Evolutionary conservation across 768 basidiomycete genomes (phyloP).

Genomic region (Auricularia auricula-judae): DNA sequence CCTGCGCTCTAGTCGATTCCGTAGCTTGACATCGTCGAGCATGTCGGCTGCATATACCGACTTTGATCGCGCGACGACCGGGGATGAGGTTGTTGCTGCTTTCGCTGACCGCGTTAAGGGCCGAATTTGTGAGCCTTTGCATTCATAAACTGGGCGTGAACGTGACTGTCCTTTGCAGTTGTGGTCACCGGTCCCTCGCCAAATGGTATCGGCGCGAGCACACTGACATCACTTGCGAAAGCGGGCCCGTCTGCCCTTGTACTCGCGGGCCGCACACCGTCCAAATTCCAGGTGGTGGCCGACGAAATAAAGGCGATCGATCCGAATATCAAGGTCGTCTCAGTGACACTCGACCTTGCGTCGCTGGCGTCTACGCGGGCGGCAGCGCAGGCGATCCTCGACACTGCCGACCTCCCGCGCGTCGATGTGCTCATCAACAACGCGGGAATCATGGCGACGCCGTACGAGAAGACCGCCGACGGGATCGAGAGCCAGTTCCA

Average conservation of each 20-base stretch:
- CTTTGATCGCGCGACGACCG: neutral
- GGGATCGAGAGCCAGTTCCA: neutral
- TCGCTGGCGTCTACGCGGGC: constrained; percentile 1
- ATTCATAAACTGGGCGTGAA: neutral
- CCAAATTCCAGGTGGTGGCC: constrained; percentile 35
- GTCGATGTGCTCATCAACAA: constrained; percentile 6
- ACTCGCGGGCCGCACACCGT: neutral
- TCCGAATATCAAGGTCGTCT: neutral
- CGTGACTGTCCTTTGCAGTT: neutral
- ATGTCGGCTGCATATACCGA: neutral
- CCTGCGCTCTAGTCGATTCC: neutral
- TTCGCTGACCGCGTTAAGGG: neutral
- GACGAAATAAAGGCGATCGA: constrained; percentile 51
- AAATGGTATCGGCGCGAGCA: neutral
- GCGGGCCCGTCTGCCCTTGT: neutral
- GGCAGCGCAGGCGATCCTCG: constrained; percentile 3
- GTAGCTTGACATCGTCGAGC: neutral
- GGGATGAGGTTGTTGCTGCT: neutral
- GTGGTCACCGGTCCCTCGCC: neutral
- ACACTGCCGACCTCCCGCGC: neutral
- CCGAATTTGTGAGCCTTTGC: neutral
- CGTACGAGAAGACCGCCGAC: neutral
- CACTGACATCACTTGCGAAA: neutral
- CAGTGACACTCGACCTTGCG: neutral
- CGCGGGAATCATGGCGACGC: constrained; percentile 2